phyloP scores from a whole-genome alignment of 148 eudicot species.

The Suaeda aralocaspica region DNA sequence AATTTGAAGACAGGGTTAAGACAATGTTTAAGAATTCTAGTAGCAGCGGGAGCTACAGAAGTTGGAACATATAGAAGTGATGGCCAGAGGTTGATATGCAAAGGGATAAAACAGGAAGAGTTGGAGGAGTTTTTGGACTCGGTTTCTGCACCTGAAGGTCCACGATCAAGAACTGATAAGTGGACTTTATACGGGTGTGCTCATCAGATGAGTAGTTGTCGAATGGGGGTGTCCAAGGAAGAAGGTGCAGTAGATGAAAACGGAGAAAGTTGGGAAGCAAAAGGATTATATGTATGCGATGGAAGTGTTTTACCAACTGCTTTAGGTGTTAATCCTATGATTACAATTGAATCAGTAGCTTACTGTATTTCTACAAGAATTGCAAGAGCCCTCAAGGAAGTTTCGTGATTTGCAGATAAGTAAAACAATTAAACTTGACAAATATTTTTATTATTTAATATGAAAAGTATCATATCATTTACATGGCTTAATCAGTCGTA shows the following conservation, averaged over 20 bases:
- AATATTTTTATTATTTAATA: too few species aligned
- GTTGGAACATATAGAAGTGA: slow-evolving; percentile 85
- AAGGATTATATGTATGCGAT: slow-evolving; percentile 75
- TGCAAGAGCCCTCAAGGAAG: slow-evolving; percentile 33
- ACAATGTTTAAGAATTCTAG: slow-evolving; percentile 55
- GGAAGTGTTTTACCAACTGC: slow-evolving; percentile 83
- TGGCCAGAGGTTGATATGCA: slow-evolving; percentile 66
- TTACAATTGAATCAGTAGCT: slow-evolving; percentile 80
- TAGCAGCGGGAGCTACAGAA: slow-evolving; percentile 78
- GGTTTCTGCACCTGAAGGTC: slow-evolving; percentile 54
- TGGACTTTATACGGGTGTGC: slow-evolving; percentile 74
- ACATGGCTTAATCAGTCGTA: too few species aligned
- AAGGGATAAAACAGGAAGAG: slow-evolving; percentile 46
- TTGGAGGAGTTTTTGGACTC: slow-evolving; percentile 73
- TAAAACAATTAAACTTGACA: too few species aligned
- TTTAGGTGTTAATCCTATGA: slow-evolving; percentile 88
- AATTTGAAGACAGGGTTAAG: slow-evolving; percentile 59
- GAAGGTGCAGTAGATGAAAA: slow-evolving; percentile 79
- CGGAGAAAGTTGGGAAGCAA: slow-evolving; percentile 90
- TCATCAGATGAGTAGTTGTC: slow-evolving; percentile 92
- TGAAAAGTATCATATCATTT: too few species aligned
- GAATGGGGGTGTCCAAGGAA: slow-evolving; percentile 60
- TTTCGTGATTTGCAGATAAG: too few species aligned
- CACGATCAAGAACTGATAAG: slow-evolving; percentile 42
- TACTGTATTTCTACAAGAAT: slow-evolving; percentile 65